Evolutionary conservation across 1,139 yeast species (phyloP).

Genomic region (Blastobotrys proliferans): DNA sequence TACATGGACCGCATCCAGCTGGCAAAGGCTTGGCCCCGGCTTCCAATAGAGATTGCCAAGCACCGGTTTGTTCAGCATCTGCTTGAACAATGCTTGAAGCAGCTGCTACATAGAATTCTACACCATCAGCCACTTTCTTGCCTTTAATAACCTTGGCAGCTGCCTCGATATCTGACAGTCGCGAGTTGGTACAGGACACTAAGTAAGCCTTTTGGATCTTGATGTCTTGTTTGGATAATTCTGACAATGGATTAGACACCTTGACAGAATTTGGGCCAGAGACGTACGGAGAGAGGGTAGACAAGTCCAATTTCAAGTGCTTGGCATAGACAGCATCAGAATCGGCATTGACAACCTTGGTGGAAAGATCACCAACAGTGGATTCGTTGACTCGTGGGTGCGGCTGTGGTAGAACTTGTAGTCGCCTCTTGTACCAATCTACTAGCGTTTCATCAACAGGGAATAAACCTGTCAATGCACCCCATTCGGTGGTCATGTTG

Average conservation of each 20-base stretch:
- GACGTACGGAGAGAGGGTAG: constrained; percentile 83
- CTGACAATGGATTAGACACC: constrained; percentile 72
- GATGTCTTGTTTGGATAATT: constrained; percentile 67
- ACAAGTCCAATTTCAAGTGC: constrained; percentile 72
- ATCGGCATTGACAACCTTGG: constrained; percentile 49
- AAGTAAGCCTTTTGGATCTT: constrained; percentile 89
- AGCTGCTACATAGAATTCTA: constrained; percentile 95
- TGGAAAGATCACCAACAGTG: constrained; percentile 47
- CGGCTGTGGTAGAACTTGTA: constrained; percentile 63
- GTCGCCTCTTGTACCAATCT: constrained; percentile 70
- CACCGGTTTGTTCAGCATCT: constrained; percentile 86
- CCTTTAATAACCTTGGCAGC: constrained; percentile 87
- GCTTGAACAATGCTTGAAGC: constrained; percentile 91
- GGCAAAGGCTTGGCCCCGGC: constrained; percentile 96
- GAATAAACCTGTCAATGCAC: constrained; percentile 93
- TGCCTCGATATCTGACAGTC: constrained; percentile 87
- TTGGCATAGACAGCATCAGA: constrained; percentile 81
- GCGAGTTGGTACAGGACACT: constrained; percentile 96
- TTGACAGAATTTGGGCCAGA: constrained; percentile 98
- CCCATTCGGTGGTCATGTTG: constrained; percentile 99
- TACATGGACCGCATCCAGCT: constrained; percentile 99
- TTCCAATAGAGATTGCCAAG: constrained; percentile 82
- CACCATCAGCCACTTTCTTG: constrained; percentile 78
- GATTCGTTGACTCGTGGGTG: constrained; percentile 78
- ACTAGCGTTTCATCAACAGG: constrained; percentile 81